Base-by-base conservation (phyloP, 169 alveolate genomes). In the Plasmodium reichenowi region DNA sequence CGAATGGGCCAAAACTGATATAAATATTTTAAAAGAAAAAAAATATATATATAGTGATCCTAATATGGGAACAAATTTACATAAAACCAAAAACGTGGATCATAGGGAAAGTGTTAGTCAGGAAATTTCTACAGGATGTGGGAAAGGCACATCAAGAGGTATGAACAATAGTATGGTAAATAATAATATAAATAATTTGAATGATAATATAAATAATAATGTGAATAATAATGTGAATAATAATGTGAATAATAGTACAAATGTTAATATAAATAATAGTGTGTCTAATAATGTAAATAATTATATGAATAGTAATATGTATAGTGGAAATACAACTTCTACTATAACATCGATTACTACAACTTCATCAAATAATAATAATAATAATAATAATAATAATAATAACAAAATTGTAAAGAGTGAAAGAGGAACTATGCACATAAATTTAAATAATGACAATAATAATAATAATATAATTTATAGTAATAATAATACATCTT, bases 1-100 rank as follows among this genome's bases (percentile, higher is more conserved):
- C 13, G 85, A 92, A 45, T 89, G 88, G 80, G 88, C 90, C 50
- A 91, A 83, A 38, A 89, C 71, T 9, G 94, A 75, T 17, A 62
- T 91, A 22, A 88, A 10, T 47, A 29, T 68, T 54, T 91, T 88
- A 68, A 93, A 74, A 24, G 94, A 92, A 7, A 93, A 83, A 24
- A 73, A 62, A 48, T 0, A 38, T 38, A 73, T 74, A 22, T 32
- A 89, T 38, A 93, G 83, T n/a, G 58, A 54, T 10, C 74, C 89
- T 86, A 91, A 91, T 22, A 74, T 48, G 32, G 26, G 48, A 29
- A 70, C 54, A 62, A 58, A 71, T 43, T 13, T 15, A 9, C 52
- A 54, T 2, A 71, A 73, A 24, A 38, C 9, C 47, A 75, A 66
- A 59, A 86, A 91, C 20, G 15, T 67, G 1, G 87, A 75, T 17